phyloP scores from a whole-genome alignment of 768 basidiomycete genomes.

The Agaricus sinodeliciosus region DNA sequence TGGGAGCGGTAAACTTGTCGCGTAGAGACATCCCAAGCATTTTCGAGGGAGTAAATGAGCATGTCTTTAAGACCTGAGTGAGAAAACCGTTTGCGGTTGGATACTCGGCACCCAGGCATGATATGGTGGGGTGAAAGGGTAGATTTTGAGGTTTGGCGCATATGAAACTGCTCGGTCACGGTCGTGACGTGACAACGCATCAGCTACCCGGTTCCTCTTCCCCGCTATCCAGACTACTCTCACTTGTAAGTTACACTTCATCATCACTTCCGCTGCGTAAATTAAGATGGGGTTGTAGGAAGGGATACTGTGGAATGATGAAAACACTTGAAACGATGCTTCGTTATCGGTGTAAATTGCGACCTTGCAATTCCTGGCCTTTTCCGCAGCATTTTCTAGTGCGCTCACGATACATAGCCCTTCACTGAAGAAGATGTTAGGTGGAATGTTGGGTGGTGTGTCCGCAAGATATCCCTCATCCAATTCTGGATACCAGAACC shows the following conservation, averaged over 20 bases:
- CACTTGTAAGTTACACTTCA: constrained; percentile 9
- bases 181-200: constrained; percentile 22
- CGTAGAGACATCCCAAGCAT: constrained; percentile 7
- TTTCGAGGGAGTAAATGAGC: constrained; percentile 19
- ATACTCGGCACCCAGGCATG: not conserved
- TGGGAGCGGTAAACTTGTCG: constrained; percentile 18
- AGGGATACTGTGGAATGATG: constrained; percentile 13
- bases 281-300: constrained; percentile 20
- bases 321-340: constrained; percentile 29
- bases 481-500: no score
- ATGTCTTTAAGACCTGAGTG: not conserved
- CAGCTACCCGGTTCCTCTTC: constrained; percentile 20
- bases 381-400: no score
- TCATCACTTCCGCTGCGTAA: constrained; percentile 11
- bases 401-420: no score
- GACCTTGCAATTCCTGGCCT: not conserved
- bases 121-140: not conserved
- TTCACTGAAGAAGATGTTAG: no score
- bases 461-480: no score
- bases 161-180: not conserved
- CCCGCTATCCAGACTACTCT: constrained; percentile 22
- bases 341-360: constrained; percentile 23
- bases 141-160: constrained; percentile 2
- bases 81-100: not conserved
- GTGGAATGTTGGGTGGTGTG: no score